phyloP scores from a whole-genome alignment of 257 asterid genomes.

The Nicotiana obtusifolia region DNA sequence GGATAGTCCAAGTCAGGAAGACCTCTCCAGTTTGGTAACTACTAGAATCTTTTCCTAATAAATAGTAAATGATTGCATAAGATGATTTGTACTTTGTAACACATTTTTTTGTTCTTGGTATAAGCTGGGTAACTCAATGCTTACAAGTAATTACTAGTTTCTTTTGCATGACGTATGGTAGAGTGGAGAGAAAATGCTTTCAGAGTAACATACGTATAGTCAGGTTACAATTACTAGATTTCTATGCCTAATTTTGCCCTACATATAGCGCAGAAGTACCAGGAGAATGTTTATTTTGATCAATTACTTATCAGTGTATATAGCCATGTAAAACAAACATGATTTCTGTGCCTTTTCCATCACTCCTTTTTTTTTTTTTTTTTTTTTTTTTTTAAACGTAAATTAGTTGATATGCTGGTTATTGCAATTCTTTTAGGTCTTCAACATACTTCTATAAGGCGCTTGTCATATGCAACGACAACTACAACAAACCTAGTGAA shows the following conservation, averaged over 20 bases:
- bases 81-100: background rate
- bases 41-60: conserved; percentile 4
- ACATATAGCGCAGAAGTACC: background rate
- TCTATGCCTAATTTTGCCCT: background rate
- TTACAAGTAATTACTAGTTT: background rate
- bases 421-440: background rate
- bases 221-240: background rate
- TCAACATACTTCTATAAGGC: background rate
- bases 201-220: background rate
- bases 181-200: background rate
- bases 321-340: background rate
- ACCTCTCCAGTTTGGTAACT: conserved; percentile 82
- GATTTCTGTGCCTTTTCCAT: background rate
- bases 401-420: background rate
- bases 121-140: background rate
- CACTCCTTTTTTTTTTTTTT: background rate
- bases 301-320: background rate
- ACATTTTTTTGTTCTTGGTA: background rate
- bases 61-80: background rate
- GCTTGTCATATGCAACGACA: background rate
- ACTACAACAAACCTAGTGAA: too few species aligned
- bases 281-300: background rate
- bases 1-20: conserved; percentile 35
- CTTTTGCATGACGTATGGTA: background rate
- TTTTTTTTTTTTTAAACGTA: too few species aligned